Base-by-base conservation (phyloP, 2,329 filamentous ascomycete genomes). In the Colletotrichum paranaense region DNA sequence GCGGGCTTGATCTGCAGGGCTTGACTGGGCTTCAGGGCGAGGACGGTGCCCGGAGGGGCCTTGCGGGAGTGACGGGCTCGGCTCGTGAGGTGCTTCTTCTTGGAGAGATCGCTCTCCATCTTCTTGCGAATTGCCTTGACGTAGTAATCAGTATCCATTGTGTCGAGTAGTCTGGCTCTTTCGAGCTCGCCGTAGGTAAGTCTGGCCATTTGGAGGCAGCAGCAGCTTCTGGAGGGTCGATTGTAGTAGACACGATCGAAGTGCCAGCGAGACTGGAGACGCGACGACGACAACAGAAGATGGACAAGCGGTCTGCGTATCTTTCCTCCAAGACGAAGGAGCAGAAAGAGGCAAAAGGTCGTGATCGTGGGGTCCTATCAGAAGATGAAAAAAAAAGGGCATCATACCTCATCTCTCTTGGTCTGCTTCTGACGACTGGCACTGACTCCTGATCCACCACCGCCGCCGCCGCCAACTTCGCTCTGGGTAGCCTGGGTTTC, bases 1-100 rank as follows among this genome's bases (percentile, higher is more conserved):
- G 88, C 90, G 65, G 97, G 97, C 86, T 98, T 98, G 86, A 99
- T 98, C 87, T 99, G 97, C 22, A 99, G 92, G 57, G 97, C 97
- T 79, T 94, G 95, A 82, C 95, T 98, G 67, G 97, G 97, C 85
- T 97, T 97, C 76, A 99, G 89, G 79, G 97, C 95, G 74, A 99
- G 93, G 74, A 99, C 97, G 69, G 96, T 98, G 78, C 97, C 97
- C 2, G 97, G 97, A 73, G 97, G 96, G 70, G 96, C 96, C 87
- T 98, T 98, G 82, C 95, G 93, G 74, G 93, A 94, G 80, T 94
- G 94, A 77, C 95, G 92, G 77, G 95, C 92, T 78, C 95, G 92
- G 78, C 91, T 89, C 76, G 92, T 91, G 74, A 92, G 89, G 80
- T 95, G 91, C 86, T 95, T 97, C 91, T 98, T 98, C 88, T 98